Evolutionary conservation across 1,284 basidiomycete genomes (phyloP), one percentile per base, ranked within the genome.

Genomic region (Ustilago curta): DNA sequence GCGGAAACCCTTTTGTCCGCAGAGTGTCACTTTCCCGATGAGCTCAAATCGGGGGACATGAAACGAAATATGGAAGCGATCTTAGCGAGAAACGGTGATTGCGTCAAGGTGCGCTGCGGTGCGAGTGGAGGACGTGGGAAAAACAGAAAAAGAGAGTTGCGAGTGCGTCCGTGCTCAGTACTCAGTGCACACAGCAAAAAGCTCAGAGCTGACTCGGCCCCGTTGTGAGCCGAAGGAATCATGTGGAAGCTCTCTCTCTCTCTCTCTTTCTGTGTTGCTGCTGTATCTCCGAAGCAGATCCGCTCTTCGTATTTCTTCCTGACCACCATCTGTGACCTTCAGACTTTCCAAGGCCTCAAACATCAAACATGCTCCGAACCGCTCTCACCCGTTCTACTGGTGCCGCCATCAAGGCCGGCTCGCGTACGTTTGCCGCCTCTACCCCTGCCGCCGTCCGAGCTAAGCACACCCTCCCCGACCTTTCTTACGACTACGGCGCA

Each of bases 391-490:
- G 78, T 40, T 53, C 69, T 45, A 53, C 59, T 18, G 54, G 43
- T 27, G 62, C 57, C 35, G 14, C 35, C 31, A 19, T 66, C 54
- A 64, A 64, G 60, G 60, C 66, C 2, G 57, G 29, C 35, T 29
- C 60, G n/a, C 56, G 60, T 42, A 25, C 54, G 37, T 56, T 66
- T 25, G 48, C 42, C 32, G 57, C 40, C 12, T 9, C 64, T 40
- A 29, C 45, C 37, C 49, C 59, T 29, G 54, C 70, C 23, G 59
- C 65, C 21, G 63, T 77, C 45, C 78, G 83, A 14, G 44, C 61
- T 47, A 84, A 84, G 78, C 81, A 84, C 79, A 84, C 82, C 9
- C 81, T 84, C n/a, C 83, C 83, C 32, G 76, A 81, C 62, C 79
- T 84, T n/a, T 58, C 80, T 18, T 84, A 82, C 70, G 83, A 80